Evolutionary conservation across 2,329 filamentous ascomycete species (phyloP).

Genomic region (Diplodia corticola): DNA sequence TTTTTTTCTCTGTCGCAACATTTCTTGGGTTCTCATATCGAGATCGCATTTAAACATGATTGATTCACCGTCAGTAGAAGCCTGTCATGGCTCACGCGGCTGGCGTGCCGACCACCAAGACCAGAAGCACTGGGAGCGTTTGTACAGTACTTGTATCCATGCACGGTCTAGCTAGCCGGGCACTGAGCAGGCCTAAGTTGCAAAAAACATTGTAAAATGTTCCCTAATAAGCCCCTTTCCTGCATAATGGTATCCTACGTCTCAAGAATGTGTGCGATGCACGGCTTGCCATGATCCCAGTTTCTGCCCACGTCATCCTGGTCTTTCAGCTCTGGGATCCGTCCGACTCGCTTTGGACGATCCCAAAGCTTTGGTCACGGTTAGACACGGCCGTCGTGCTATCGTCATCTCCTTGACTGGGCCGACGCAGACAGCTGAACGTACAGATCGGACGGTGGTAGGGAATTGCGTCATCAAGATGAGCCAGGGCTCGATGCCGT

Average conservation of each 20-base stretch:
- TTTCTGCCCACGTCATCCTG: neutral
- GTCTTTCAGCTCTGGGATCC: neutral
- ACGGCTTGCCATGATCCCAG: neutral
- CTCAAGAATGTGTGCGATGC: neutral
- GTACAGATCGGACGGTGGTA: neutral
- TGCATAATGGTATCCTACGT: neutral
- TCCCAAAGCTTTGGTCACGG: neutral
- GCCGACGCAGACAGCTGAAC: neutral
- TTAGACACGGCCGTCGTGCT: neutral
- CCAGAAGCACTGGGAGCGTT: neutral
- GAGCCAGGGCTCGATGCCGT: neutral
- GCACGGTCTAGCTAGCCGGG: slow-evolving; percentile 12
- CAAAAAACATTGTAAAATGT: slow-evolving; percentile 14
- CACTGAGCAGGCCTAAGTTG: slow-evolving; percentile 3
- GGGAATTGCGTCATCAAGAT: neutral
- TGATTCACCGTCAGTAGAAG: slow-evolving; percentile 8
- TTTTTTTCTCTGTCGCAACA: neutral
- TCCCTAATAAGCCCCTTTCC: neutral
- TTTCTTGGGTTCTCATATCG: neutral
- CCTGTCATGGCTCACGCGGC: slow-evolving; percentile 2
- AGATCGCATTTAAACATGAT: neutral
- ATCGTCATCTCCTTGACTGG: neutral
- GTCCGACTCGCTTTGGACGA: neutral
- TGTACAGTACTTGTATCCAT: slow-evolving; percentile 18
- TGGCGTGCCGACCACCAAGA: neutral